Conservation (phyloP, 2,329 filamentous ascomycete genomes). For the Cladosporium velox region DNA sequence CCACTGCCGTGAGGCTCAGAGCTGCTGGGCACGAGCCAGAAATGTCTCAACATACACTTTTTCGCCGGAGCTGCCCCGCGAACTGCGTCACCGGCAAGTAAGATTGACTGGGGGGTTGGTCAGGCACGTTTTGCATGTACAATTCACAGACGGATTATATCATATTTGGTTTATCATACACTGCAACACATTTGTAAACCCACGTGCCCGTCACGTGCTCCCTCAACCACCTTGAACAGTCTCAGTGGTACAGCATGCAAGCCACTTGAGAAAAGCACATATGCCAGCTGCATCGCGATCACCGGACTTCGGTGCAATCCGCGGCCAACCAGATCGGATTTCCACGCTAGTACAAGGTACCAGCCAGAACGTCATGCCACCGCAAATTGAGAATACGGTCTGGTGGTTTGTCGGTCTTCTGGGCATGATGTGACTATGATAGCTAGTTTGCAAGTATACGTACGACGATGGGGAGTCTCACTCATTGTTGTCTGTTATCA, state of each 20-base stretch:
- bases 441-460: neutral
- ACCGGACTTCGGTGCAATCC: slow-evolving; percentile 11
- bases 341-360: slow-evolving; percentile 2
- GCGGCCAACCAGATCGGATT: slow-evolving; percentile 5
- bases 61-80: slow-evolving; percentile 17
- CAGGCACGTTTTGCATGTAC: neutral
- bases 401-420: neutral
- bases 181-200: too few species aligned
- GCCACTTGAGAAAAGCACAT: neutral
- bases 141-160: neutral
- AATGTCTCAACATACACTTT: slow-evolving; percentile 20
- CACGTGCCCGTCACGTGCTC: neutral
- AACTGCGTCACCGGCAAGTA: slow-evolving; percentile 2
- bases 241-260: neutral
- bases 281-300: slow-evolving; percentile 7
- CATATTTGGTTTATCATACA: neutral
- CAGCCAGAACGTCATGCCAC: slow-evolving; percentile 3
- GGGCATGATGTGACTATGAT: neutral
- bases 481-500: neutral
- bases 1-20: neutral
- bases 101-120: neutral
- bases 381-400: neutral
- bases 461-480: neutral
- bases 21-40: slow-evolving; percentile 3
- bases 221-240: too few species aligned